Evolutionary conservation across 257 asterid genomes (phyloP), one percentile per base, ranked within the genome.

Genomic region (Nyctanthes arbortristis): DNA sequence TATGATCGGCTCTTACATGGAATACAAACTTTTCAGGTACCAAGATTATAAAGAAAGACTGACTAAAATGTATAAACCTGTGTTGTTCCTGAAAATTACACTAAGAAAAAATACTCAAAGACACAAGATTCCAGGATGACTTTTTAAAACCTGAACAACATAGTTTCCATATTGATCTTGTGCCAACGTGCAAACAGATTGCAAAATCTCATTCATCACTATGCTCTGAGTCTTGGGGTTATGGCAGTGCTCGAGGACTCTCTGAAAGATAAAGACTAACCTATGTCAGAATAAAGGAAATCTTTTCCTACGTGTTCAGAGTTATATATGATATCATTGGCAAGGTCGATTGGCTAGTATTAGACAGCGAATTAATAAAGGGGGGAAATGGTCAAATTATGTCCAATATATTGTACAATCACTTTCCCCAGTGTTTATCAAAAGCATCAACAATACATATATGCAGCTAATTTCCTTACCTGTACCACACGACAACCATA

Each of bases 401-500:
- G 13, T 6, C 13, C 58, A 49, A n/a, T 20, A 3, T 6, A 49
- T 49, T 49, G 12, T 20, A 49, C 25, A 49, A 20, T 49, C 58
- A 4, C 2, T n/a, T 43, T 49, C 12, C 18, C 29, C 3, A 4
- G 13, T 20, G 29, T 20, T 20, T 13, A 2, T 28, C 29, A 49
- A 49, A 49, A 12, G 20, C 5, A 13, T 20, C 18, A 29, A 29
- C 31, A 9, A 18, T 24, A 40, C 64, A 63, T 5, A 64, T 7
- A 74, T 29, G 54, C 30, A 67, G 61, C 54, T 27, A 62, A 49
- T 27, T 28, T 18, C 33, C 64, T 60, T 65, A 90, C 97, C 96
- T 88, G 94, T 80, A 90, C 84, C 35, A 88, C 96, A 33, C 96
- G 89, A 73, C 97, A 90, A 40, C 94, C 97, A 76, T 88, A 90